Conservation (phyloP, 345 rosid genomes). For the Rhodamnia rubescens region DNA sequence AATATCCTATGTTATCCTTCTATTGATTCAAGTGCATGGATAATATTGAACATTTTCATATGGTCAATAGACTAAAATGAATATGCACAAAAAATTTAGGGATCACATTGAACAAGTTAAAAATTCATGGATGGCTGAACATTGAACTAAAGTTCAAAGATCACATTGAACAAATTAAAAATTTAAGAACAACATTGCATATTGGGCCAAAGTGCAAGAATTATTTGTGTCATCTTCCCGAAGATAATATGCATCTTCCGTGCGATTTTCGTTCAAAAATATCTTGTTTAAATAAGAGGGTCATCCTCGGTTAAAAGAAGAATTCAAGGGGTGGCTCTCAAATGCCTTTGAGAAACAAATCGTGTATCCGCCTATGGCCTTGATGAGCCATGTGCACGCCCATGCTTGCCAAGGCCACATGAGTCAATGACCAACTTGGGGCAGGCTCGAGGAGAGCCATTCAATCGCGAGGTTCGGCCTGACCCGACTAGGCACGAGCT, state of each 20-base stretch:
- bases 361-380: not conserved
- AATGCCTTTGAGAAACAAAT: not conserved
- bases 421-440: not conserved
- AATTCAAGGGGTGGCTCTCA: not conserved
- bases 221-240: no score
- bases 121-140: no score
- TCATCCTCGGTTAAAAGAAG: not conserved
- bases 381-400: not conserved
- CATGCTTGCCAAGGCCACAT: not conserved
- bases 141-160: no score
- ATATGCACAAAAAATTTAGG: no score
- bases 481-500: not conserved
- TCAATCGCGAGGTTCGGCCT: not conserved
- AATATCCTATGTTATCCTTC: no score
- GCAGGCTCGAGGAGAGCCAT: not conserved
- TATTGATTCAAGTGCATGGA: no score
- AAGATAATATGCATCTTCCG: not conserved
- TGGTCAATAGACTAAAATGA: no score
- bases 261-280: not conserved
- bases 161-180: no score
- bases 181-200: no score
- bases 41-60: no score
- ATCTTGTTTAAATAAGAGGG: not conserved
- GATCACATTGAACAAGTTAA: no score
- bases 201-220: accelerated